Percentiles rank a stretch among this genome's conserved stretches.
Conservation (phyloP, 2,329 filamentous ascomycete genomes). For the Mycogone perniciosa region DNA sequence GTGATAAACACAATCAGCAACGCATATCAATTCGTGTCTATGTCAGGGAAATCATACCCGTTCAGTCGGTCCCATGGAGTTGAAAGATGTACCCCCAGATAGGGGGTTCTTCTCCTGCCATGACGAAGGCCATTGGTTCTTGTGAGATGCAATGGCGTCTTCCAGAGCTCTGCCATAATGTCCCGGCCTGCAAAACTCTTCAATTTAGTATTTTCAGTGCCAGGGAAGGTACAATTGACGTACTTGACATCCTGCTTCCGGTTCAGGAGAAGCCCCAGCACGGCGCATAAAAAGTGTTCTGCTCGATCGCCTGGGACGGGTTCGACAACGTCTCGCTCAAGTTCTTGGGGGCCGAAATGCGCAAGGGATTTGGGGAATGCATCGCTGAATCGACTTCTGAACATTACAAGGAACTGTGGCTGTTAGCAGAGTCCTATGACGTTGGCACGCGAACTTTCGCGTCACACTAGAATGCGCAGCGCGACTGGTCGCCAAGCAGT, state of each 20-base stretch:
- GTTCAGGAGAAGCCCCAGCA: conserved; percentile 84
- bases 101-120: conserved; percentile 84
- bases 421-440: conserved; percentile 29
- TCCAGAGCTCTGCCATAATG: conserved; percentile 92
- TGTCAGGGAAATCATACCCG: conserved; percentile 50
- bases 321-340: conserved; percentile 80
- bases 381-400: conserved; percentile 86
- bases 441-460: conserved; percentile 47
- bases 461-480: conserved; percentile 35
- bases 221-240: conserved; percentile 28
- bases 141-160: conserved; percentile 81
- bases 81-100: conserved; percentile 72
- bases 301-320: conserved; percentile 73
- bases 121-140: conserved; percentile 76
- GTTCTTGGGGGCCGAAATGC: conserved; percentile 90
- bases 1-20: conserved; percentile 11
- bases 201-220: neutral
- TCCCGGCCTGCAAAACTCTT: conserved; percentile 57
- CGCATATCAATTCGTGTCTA: neutral
- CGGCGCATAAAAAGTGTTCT: conserved; percentile 81
- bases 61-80: conserved; percentile 72
- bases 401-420: conserved; percentile 92
- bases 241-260: conserved; percentile 99
- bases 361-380: conserved; percentile 80
- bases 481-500: conserved; percentile 23